phyloP scores from a whole-genome alignment of 2,329 filamentous ascomycete species.

The Phyllosticta paracitricarpa region DNA sequence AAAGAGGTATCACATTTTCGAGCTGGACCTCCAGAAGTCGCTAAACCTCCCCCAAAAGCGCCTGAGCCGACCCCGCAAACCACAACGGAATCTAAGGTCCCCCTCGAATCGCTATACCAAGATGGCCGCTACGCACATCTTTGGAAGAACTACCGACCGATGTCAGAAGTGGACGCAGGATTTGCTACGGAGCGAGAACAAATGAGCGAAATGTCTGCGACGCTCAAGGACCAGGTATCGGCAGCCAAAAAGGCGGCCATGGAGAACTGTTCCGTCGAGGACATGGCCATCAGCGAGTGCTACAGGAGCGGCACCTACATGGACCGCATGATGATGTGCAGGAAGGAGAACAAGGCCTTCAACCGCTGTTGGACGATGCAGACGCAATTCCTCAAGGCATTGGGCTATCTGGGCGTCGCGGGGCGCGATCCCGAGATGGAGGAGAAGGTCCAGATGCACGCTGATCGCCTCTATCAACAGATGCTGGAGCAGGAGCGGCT shows the following conservation, averaged over 20 bases:
- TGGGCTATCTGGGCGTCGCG: conserved; percentile 71
- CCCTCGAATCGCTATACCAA: conserved; percentile 49
- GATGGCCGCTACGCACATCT: conserved; percentile 74
- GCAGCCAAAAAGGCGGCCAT: conserved; percentile 71
- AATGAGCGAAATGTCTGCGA: conserved; percentile 67
- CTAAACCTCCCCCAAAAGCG: conserved; percentile 7
- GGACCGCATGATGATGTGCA: conserved; percentile 70
- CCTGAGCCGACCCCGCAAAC: conserved; percentile 12
- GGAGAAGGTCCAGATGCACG: conserved; percentile 81
- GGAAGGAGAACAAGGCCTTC: conserved; percentile 64
- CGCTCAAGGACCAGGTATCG: conserved; percentile 71
- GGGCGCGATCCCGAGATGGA: conserved; percentile 63
- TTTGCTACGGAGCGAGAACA: conserved; percentile 69
- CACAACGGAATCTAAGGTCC: conserved; percentile 27
- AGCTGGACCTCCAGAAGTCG: conserved; percentile 20
- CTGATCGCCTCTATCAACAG: conserved; percentile 78
- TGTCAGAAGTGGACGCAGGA: conserved; percentile 57
- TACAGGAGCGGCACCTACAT: conserved; percentile 58
- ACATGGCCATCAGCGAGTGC: conserved; percentile 73
- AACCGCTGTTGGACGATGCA: conserved; percentile 87
- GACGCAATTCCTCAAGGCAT: conserved; percentile 77
- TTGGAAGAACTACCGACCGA: conserved; percentile 83
- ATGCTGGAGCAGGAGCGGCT: conserved; percentile 74
- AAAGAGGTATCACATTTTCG: conserved; percentile 55
- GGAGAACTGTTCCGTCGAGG: conserved; percentile 87